Base-by-base conservation (phyloP, 441 rosid genomes). In the Erodium chrysanthum region DNA sequence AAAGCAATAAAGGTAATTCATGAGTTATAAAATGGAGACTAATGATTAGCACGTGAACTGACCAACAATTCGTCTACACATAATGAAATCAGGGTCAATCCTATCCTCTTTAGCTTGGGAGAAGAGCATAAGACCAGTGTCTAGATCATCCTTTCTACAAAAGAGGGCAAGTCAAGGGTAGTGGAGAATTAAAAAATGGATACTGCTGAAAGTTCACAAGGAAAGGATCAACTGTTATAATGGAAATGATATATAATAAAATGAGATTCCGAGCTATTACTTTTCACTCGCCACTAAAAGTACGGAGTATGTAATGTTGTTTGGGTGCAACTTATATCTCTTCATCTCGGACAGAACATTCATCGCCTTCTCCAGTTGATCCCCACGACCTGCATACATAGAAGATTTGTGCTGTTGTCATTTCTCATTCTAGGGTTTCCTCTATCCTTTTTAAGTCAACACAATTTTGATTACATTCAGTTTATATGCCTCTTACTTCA, bases 271-370 rank as follows among this genome's bases (percentile, higher is more conserved):
- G 58, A 42, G 33, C 56, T 69, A 76, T 67, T 80, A 88, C 98
- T 79, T 90, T 74, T 92, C 92, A 75, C 96, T 82, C 68, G 92
- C 96, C 75, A 85, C 91, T 68, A 83, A 67, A 74, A 92, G 94
- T 69, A 87, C 73, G 1, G 96, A 87, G 82, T 92, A 92, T 52
- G 98, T 90, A 66, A 92, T 74, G 70, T 78, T 81, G 74, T 90
- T 86, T 75, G 92, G 91, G 68, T 71, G 46, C 76, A 92, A 72
- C 21, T 86, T 84, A 65, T 81, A 72, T 33, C 75, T 70, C 76
- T 84, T 84, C 83, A 92, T 90, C 75, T 92, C 97, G 54, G 83
- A 79, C 12, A 92, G 80, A 73, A 82, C 77, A 74, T 88, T 86
- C 77, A 88, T 80, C 66, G 96, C 94, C 84, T 77, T 86, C 27